phyloP scores from a whole-genome alignment of 176 grass and related monocot species.

The Ensete glaucum region DNA sequence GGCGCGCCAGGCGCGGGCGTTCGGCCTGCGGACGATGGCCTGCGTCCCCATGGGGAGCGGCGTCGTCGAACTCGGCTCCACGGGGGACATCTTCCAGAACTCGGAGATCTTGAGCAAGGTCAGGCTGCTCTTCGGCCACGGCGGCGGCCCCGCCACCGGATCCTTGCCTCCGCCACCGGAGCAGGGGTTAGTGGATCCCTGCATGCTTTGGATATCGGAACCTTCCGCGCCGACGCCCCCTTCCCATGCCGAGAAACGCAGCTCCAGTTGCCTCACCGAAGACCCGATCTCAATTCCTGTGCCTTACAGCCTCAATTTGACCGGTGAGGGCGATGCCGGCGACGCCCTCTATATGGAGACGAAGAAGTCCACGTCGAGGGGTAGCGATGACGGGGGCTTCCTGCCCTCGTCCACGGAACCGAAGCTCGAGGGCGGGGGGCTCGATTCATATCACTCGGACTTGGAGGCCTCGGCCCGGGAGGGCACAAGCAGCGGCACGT shows the following conservation, averaged over 20 bases:
- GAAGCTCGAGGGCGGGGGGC: not conserved
- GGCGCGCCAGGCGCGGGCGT: not conserved
- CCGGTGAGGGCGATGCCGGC: not conserved
- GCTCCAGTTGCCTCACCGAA: not conserved
- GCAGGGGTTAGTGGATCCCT: not conserved
- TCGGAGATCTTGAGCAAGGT: slow-evolving; percentile 7
- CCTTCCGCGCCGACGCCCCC: not conserved
- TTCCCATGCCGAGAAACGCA: not conserved
- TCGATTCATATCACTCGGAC: slow-evolving; percentile 11
- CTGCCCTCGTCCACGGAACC: too few relatives aligned
- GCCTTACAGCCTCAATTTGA: not conserved
- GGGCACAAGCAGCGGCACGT: not conserved
- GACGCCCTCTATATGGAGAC: not conserved
- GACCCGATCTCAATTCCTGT: not conserved
- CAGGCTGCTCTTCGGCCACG: not conserved
- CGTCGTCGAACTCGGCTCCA: slow-evolving; percentile 17
- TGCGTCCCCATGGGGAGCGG: slow-evolving; percentile 8
- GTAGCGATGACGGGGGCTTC: too few relatives aligned
- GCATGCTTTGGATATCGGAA: not conserved
- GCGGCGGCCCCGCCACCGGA: not conserved
- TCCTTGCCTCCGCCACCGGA: slow-evolving; percentile 5
- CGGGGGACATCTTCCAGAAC: slow-evolving; percentile 8
- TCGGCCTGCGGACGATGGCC: slow-evolving; percentile 11
- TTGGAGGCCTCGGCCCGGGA: slow-evolving; percentile 5
- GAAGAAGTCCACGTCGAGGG: not conserved